phyloP scores from a whole-genome alignment of 805 yeast species.

The Wickerhamiella slavikovae region DNA sequence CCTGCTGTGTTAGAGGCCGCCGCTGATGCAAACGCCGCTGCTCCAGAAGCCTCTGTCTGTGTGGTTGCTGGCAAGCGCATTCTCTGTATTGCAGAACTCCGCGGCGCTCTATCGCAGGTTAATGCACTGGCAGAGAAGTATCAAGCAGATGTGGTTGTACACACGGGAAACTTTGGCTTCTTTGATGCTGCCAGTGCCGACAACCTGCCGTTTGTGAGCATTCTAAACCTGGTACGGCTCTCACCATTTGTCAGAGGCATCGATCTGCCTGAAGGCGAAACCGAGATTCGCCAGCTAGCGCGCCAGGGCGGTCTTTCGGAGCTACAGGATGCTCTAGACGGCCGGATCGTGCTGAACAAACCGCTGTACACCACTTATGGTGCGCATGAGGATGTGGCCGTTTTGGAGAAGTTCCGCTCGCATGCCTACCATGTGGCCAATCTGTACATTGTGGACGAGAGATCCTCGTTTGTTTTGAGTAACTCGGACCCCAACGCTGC shows the following conservation, averaged over 20 bases:
- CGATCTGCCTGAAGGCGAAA: constrained; percentile 29
- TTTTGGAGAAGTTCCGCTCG: constrained; percentile 37
- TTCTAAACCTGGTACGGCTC: constrained; percentile 48
- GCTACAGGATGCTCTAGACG: constrained; percentile 27
- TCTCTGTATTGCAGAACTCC: constrained; percentile 32
- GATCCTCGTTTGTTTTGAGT: constrained; percentile 22
- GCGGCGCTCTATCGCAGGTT: constrained; percentile 30
- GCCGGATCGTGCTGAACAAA: constrained; percentile 22
- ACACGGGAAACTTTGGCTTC: constrained; percentile 68
- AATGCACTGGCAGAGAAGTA: constrained; percentile 29
- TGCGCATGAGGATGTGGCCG: constrained; percentile 51
- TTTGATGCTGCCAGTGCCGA: constrained; percentile 37
- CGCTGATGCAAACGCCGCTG: background rate
- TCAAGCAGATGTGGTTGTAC: constrained; percentile 33
- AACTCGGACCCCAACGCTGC: constrained; percentile 21
- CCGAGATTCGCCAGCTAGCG: constrained; percentile 21
- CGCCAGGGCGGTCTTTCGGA: constrained; percentile 28
- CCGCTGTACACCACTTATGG: constrained; percentile 71
- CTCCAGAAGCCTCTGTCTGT: constrained; percentile 2
- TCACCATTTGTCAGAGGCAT: constrained; percentile 37
- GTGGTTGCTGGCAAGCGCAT: constrained; percentile 18
- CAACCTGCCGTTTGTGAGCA: constrained; percentile 26
- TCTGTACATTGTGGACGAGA: constrained; percentile 41
- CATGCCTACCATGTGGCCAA: constrained; percentile 36
- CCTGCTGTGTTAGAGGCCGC: no score